phyloP scores from a whole-genome alignment of 2,329 filamentous ascomycete genomes.

The Alternaria viburni region DNA sequence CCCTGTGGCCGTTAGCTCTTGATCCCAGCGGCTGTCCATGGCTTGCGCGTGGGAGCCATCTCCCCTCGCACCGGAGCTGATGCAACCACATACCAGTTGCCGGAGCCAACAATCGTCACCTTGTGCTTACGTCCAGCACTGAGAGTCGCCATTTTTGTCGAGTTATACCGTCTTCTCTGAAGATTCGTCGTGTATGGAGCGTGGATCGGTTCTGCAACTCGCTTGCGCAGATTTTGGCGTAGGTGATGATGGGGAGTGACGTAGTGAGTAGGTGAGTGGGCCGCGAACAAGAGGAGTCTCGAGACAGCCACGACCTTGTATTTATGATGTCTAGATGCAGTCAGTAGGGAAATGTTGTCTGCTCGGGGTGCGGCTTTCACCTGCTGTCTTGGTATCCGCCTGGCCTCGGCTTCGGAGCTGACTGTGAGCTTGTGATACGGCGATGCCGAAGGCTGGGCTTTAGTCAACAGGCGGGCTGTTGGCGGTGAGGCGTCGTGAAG shows the following conservation, averaged over 20 bases:
- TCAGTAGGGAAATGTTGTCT: conserved; percentile 16
- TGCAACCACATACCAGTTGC: conserved; percentile 78
- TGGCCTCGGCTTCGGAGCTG: conserved; percentile 34
- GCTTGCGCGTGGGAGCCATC: not conserved
- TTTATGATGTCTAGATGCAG: conserved; percentile 12
- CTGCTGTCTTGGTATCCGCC: conserved; percentile 19
- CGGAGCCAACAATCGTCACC: conserved; percentile 91
- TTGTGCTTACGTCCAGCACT: conserved; percentile 77
- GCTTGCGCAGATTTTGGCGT: conserved; percentile 13
- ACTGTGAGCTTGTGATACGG: conserved; percentile 40
- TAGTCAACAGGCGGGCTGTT: conserved; percentile 19
- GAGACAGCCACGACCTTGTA: conserved; percentile 34
- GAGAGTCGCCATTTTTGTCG: conserved; percentile 55
- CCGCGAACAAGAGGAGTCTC: conserved; percentile 15
- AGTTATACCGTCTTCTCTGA: conserved; percentile 5
- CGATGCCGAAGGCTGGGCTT: conserved; percentile 25
- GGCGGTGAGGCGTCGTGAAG: conserved; percentile 10
- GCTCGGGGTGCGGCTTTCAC: conserved; percentile 33
- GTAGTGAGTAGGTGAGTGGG: conserved; percentile 21
- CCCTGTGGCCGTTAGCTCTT: conserved; percentile 62
- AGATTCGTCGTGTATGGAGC: conserved; percentile 3
- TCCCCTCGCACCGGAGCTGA: not conserved
- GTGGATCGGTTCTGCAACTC: conserved; percentile 11
- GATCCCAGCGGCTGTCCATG: not conserved
- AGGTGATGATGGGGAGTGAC: conserved; percentile 27